These are phyloP conservation scores for Scheffersomyces cryptocercus DNA, from an alignment of 1,139 yeast species.

Conservation along the genomic window DNA sequence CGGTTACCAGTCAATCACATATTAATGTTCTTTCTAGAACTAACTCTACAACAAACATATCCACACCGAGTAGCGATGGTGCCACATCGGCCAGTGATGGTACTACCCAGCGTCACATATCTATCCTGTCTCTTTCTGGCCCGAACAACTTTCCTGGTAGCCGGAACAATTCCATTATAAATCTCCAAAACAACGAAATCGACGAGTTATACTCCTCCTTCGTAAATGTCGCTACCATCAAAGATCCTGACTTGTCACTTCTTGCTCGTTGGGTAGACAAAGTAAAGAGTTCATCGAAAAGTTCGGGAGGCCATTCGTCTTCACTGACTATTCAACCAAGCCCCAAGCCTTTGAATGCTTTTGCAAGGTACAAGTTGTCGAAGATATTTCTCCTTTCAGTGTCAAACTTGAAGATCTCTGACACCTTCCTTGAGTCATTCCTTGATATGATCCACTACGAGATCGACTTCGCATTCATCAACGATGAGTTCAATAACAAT, in stretches of 20 bases:
- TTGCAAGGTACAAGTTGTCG: constrained; percentile 49
- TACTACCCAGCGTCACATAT: constrained; percentile 4
- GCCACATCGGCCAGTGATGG: neutral
- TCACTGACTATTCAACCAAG: neutral
- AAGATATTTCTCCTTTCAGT: constrained; percentile 66
- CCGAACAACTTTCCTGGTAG: constrained; percentile 5
- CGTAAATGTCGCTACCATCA: constrained; percentile 55
- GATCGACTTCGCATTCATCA: constrained; percentile 40
- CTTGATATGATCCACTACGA: constrained; percentile 43
- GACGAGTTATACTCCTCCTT: constrained; percentile 72
- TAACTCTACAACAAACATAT: constrained; percentile 1
- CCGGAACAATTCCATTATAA: constrained; percentile 14
- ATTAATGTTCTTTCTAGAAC: constrained; percentile 3
- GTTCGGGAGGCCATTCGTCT: neutral
- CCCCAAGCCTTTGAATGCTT: constrained; percentile 8
- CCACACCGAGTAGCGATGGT: neutral
- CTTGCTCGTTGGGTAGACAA: constrained; percentile 53
- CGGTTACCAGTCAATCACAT: constrained; percentile 3
- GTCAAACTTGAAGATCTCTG: constrained; percentile 52
- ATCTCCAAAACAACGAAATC: constrained; percentile 38
- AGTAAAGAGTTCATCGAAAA: constrained; percentile 34
- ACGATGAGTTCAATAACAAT: constrained; percentile 44
- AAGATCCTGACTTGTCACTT: constrained; percentile 45
- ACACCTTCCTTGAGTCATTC: constrained; percentile 47
- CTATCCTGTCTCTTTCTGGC: constrained; percentile 1